These are phyloP conservation scores for Sporisorium graminicola DNA, from an alignment of 1,284 basidiomycete genomes.

Conservation along the genomic window DNA sequence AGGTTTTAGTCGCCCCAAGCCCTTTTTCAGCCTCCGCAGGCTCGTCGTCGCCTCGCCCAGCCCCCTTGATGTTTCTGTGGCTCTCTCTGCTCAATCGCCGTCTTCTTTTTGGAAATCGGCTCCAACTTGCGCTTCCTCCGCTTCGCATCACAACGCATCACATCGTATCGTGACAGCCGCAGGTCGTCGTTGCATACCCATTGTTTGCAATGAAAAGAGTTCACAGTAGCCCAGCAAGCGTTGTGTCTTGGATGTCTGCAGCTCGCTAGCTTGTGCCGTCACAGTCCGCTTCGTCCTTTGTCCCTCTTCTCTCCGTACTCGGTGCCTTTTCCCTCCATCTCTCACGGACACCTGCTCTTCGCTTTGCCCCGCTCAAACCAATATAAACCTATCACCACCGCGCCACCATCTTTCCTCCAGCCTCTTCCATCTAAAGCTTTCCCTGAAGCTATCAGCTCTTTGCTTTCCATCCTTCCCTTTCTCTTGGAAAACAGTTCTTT, in stretches of 20 bases:
- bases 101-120: neutral
- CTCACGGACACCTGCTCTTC: neutral
- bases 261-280: neutral
- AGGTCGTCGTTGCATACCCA: no score
- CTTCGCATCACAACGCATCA: constrained; percentile 8
- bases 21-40: neutral
- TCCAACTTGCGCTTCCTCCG: neutral
- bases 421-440: neutral
- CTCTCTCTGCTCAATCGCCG: neutral
- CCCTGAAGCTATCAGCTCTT: constrained; percentile 4
- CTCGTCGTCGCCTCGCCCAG: neutral
- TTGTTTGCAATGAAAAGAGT: no score
- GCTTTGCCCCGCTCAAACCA: constrained; percentile 29
- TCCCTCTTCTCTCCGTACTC: no score
- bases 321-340: neutral
- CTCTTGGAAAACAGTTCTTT: neutral
- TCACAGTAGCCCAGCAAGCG: no score
- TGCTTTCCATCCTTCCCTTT: neutral
- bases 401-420: constrained; percentile 3
- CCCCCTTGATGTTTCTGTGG: no score
- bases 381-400: constrained; percentile 12
- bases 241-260: neutral
- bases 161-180: constrained; percentile 3
- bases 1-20: no score
- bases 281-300: no score